Conservation (phyloP, 495 filamentous ascomycete species). For the Aspergillus conjunctus region DNA sequence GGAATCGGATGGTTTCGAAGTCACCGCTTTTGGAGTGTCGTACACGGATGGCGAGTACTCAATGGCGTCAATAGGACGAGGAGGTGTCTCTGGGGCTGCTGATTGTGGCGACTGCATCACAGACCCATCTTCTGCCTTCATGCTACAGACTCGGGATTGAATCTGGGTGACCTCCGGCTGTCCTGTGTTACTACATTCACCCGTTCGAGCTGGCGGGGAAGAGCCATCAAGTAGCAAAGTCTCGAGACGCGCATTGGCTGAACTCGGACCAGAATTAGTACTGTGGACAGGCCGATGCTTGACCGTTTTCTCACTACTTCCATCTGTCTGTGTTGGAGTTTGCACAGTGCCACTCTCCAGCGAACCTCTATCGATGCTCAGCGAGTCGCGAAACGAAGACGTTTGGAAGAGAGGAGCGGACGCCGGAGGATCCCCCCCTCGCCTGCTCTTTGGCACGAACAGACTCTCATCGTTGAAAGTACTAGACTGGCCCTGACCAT, state of each 20-base stretch:
- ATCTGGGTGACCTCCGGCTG: conserved; percentile 19
- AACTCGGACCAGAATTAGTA: neutral
- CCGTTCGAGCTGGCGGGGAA: conserved; percentile 24
- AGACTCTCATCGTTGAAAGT: conserved; percentile 20
- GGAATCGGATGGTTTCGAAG: neutral
- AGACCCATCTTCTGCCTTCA: conserved; percentile 17
- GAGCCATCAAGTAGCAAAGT: conserved; percentile 24
- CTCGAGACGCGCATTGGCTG: conserved; percentile 9
- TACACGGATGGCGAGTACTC: conserved; percentile 22
- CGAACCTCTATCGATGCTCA: neutral
- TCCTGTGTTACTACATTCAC: conserved; percentile 20
- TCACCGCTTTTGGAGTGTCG: neutral
- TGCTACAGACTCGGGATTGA: conserved; percentile 14
- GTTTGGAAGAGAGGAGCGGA: conserved; percentile 22
- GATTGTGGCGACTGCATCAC: neutral
- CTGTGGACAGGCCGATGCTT: conserved; percentile 10
- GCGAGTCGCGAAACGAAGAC: conserved; percentile 13
- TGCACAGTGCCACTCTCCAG: conserved; percentile 1
- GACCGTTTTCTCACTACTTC: neutral
- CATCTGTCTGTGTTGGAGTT: conserved; percentile 4
- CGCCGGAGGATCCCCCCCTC: conserved; percentile 6
- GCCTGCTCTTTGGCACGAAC: conserved; percentile 21
- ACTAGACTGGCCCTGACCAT: neutral
- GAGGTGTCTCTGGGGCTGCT: neutral
- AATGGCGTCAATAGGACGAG: neutral